These are phyloP conservation scores for Phialophora expanda DNA, from an alignment of 2,329 filamentous ascomycete genomes.

Conservation along the genomic window DNA sequence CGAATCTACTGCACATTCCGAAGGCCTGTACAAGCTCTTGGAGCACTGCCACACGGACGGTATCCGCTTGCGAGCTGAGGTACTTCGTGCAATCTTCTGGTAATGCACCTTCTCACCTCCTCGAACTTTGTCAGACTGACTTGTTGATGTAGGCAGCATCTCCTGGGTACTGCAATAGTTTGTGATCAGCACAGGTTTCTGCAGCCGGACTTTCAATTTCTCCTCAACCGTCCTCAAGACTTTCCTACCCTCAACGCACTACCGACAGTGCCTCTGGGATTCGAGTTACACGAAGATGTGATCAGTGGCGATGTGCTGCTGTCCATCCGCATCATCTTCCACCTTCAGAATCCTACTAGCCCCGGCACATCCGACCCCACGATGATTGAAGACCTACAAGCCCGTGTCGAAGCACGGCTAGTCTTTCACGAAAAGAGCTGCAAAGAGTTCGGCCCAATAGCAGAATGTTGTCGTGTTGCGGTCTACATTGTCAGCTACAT, in stretches of 20 bases:
- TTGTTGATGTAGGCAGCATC: slow-evolving; percentile 22
- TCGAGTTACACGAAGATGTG: slow-evolving; percentile 18
- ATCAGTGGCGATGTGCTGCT: slow-evolving; percentile 14
- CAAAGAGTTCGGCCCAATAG: slow-evolving; percentile 15
- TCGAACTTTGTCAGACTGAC: background rate
- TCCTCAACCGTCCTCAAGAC: slow-evolving; percentile 9
- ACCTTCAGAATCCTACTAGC: slow-evolving; percentile 5
- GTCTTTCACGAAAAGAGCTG: slow-evolving; percentile 16
- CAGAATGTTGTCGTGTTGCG: slow-evolving; percentile 26
- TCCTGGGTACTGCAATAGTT: slow-evolving; percentile 16
- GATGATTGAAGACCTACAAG: slow-evolving; percentile 15
- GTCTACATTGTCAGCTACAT: slow-evolving; percentile 25
- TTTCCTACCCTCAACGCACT: background rate
- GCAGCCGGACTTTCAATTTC: slow-evolving; percentile 12
- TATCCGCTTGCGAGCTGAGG: slow-evolving; percentile 10
- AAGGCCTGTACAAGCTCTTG: slow-evolving; percentile 23
- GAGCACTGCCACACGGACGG: slow-evolving; percentile 14
- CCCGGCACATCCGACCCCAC: background rate
- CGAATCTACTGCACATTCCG: slow-evolving; percentile 24
- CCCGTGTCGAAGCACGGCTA: slow-evolving; percentile 18
- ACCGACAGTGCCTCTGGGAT: slow-evolving; percentile 16
- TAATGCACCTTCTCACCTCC: background rate
- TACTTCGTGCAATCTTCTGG: slow-evolving; percentile 24
- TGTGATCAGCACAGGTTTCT: slow-evolving; percentile 12
- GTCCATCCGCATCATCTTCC: slow-evolving; percentile 13